Conservation (phyloP, 1,284 basidiomycete genomes). For the Ganoderma lingzhi region DNA sequence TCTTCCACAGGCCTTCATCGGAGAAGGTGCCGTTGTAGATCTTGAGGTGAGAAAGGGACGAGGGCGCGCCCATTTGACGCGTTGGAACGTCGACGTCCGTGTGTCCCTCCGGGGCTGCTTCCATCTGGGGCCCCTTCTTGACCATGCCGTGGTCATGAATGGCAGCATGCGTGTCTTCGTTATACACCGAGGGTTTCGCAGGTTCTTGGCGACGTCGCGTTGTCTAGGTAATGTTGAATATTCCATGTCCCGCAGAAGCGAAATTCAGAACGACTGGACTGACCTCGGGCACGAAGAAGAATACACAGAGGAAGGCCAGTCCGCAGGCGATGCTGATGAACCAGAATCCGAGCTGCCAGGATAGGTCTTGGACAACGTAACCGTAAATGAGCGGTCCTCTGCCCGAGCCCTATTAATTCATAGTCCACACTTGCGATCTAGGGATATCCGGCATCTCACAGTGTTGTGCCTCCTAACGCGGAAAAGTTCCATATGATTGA, state of each 20-base stretch:
- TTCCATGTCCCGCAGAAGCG: too few relatives aligned
- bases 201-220: too few relatives aligned
- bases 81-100: too few relatives aligned
- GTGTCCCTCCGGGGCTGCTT: not conserved
- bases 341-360: slow-evolving; percentile 53
- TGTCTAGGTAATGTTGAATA: too few relatives aligned
- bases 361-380: slow-evolving; percentile 50
- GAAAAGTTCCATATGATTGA: slow-evolving; percentile 52
- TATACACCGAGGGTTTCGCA: slow-evolving; percentile 41
- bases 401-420: not conserved
- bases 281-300: slow-evolving; percentile 30
- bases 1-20: not conserved
- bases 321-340: slow-evolving; percentile 51
- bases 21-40: not conserved
- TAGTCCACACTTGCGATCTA: not conserved
- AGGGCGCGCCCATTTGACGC: not conserved
- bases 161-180: slow-evolving; percentile 14
- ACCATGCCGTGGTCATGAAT: slow-evolving; percentile 41
- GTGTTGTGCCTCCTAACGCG: slow-evolving; percentile 50
- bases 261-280: too few relatives aligned
- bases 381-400: slow-evolving; percentile 49
- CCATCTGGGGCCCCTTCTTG: not conserved
- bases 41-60: not conserved
- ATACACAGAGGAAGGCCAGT: slow-evolving; percentile 44
- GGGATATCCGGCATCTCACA: slow-evolving; percentile 37